phyloP scores from a whole-genome alignment of 139 green algal species.

The Pleodorina starrii region DNA sequence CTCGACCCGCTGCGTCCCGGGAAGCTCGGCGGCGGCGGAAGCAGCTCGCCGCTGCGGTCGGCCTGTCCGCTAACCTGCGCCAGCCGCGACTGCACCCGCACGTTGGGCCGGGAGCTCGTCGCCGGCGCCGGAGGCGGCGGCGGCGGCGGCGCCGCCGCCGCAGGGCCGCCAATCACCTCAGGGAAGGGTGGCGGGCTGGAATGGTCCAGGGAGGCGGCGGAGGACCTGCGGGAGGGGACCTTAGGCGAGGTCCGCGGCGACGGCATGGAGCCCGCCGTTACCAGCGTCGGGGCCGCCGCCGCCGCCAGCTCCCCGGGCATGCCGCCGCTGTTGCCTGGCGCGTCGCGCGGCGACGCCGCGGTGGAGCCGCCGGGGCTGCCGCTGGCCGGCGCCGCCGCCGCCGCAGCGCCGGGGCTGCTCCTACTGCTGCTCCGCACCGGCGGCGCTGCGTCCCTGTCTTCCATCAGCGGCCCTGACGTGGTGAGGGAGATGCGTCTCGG shows the following conservation, averaged over 20 bases:
- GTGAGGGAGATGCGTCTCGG: too few relatives aligned
- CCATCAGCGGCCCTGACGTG: too few relatives aligned
- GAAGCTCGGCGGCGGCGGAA: background rate
- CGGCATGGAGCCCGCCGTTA: too few relatives aligned
- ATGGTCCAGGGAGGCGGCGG: background rate
- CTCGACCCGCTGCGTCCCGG: background rate
- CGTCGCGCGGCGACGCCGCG: background rate
- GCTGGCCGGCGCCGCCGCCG: background rate
- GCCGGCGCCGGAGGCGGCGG: background rate
- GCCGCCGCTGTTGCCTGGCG: background rate
- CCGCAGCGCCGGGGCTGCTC: too few relatives aligned
- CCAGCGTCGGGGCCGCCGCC: background rate
- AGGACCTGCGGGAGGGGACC: background rate
- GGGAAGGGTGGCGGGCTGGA: background rate
- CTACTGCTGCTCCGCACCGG: too few relatives aligned
- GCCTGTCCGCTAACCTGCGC: background rate
- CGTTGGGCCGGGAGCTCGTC: background rate
- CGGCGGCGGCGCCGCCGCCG: background rate
- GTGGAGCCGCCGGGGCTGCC: background rate
- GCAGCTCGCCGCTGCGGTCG: background rate
- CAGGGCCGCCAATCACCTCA: background rate
- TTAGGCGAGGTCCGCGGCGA: background rate
- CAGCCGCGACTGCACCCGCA: background rate
- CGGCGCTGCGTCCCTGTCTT: too few relatives aligned
- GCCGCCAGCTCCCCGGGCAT: background rate